Percentiles rank a stretch among this genome's conserved stretches.
phyloP scores from a whole-genome alignment of 768 basidiomycete species.

The Lyophyllum semitale region DNA sequence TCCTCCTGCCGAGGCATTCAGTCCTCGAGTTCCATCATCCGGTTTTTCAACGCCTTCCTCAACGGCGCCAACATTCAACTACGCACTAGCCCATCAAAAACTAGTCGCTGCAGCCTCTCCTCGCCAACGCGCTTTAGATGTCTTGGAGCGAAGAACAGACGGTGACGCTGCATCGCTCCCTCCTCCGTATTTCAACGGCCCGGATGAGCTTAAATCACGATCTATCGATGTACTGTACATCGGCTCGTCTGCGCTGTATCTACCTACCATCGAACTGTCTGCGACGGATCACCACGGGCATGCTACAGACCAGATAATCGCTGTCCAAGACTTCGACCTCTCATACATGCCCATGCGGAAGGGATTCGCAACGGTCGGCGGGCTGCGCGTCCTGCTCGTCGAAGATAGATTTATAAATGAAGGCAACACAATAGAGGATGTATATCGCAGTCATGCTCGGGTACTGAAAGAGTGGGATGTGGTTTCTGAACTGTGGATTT shows the following conservation, averaged over 20 bases:
- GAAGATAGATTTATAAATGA: conserved; percentile 52
- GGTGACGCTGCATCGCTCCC: conserved; percentile 32
- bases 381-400: conserved; percentile 67
- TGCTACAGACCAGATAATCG: conserved; percentile 31
- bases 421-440: conserved; percentile 22
- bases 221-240: conserved; percentile 41
- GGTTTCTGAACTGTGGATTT: conserved; percentile 72
- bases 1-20: conserved; percentile 25
- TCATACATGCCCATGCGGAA: conserved; percentile 57
- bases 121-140: conserved; percentile 20
- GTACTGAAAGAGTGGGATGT: conserved; percentile 72
- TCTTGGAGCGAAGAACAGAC: conserved; percentile 17
- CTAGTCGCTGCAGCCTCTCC: conserved; percentile 49
- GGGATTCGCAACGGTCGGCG: conserved; percentile 69
- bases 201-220: conserved; percentile 34
- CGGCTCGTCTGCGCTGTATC: conserved; percentile 51
- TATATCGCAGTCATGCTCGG: conserved; percentile 35
- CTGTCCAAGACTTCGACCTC: conserved; percentile 61
- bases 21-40: conserved; percentile 43
- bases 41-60: conserved; percentile 58
- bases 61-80: conserved; percentile 48
- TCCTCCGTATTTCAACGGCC: conserved; percentile 46
- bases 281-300: conserved; percentile 11
- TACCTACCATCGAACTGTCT: conserved; percentile 45
- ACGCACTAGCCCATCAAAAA: conserved; percentile 53